Evolutionary conservation across 306 rosid species (phyloP), one percentile per base, ranked within the genome.

Genomic region (Vigna unguiculata): DNA sequence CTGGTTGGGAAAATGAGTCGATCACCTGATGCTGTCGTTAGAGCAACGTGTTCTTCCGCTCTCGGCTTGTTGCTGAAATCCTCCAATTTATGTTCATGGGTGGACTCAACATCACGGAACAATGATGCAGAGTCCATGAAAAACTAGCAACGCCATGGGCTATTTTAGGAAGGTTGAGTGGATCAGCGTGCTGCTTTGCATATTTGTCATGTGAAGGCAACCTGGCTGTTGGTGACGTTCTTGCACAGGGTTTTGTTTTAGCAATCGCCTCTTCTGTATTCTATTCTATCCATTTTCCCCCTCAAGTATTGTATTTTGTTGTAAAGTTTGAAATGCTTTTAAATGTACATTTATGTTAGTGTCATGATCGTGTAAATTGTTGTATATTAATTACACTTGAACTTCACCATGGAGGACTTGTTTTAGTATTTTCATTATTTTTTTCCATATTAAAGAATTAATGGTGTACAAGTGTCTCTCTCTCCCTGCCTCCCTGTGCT

Each of bases 11-110:
- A 88, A 83, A 74, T 92, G 92, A 88, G 95, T 65, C 91, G 84
- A 58, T 95, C 97, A 17, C 79, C 90, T 7, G 98, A 90, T 83
- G 88, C 88, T 54, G 81, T 89, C 28, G 97, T 92, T 52, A 92
- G 98, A 88, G 97, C 97, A 71, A 90, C 98, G 10, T 81, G 97
- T 79, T 88, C 92, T 66, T 82, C 93, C 6, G 93, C 98, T 36
- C 82, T 94, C 65, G 98, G 97, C 70, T 81, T 92, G 93, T 80
- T 95, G 55, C 80, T 92, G 57, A 95, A 95, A 84, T 92, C 90
- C 64, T 71, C 93, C 65, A 88, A 90, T 80, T 84, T 86, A 21
- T 74, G 69, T 72, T 86, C 90, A 16, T 91, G 89, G 92, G 21
- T 41, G 17, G 97, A 90, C n/a, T 86, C 90, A 2, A 38, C 58